Evolutionary conservation across 1,284 basidiomycete genomes (phyloP).

Genomic region (Pseudozyma tsukubaensis): DNA sequence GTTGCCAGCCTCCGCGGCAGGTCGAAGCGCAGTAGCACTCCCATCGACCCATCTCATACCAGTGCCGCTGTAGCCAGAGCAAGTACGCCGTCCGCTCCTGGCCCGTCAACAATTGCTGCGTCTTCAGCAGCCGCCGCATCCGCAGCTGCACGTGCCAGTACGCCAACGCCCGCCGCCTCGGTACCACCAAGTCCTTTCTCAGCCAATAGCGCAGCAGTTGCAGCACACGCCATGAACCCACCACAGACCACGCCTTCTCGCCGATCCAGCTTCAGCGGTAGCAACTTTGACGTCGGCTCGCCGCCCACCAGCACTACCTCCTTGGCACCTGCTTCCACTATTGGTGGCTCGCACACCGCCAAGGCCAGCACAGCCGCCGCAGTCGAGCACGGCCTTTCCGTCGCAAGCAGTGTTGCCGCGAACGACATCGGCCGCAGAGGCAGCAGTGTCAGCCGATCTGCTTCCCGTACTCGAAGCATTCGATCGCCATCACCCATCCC

Average conservation of each 20-base stretch:
- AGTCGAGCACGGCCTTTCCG: constrained; percentile 18
- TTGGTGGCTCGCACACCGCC: constrained; percentile 25
- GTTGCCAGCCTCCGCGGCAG: constrained; percentile 53
- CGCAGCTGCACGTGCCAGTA: constrained; percentile 38
- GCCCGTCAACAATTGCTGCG: constrained; percentile 15
- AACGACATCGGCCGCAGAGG: constrained; percentile 31
- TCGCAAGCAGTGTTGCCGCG: constrained; percentile 6
- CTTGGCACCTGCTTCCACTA: constrained; percentile 42
- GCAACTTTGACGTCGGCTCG: constrained; percentile 58
- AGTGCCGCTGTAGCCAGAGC: constrained; percentile 29
- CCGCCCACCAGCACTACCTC: constrained; percentile 63
- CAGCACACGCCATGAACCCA: constrained; percentile 60
- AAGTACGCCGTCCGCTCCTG: constrained; percentile 31
- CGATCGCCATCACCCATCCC: constrained; percentile 69
- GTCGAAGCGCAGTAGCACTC: constrained; percentile 57
- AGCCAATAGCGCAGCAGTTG: constrained; percentile 32
- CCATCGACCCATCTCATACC: constrained; percentile 46
- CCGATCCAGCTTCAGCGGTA: constrained; percentile 64
- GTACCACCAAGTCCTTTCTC: constrained; percentile 55
- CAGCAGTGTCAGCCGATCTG: constrained; percentile 51
- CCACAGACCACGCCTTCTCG: constrained; percentile 61
- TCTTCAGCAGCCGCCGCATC: constrained; percentile 23
- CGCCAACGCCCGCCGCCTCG: constrained; percentile 47
- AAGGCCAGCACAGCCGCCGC: constrained; percentile 12
- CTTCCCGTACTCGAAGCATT: constrained; percentile 54